Evolutionary conservation across 2,329 filamentous ascomycete species (phyloP).

Genomic region (Xylariaceae sp.): DNA sequence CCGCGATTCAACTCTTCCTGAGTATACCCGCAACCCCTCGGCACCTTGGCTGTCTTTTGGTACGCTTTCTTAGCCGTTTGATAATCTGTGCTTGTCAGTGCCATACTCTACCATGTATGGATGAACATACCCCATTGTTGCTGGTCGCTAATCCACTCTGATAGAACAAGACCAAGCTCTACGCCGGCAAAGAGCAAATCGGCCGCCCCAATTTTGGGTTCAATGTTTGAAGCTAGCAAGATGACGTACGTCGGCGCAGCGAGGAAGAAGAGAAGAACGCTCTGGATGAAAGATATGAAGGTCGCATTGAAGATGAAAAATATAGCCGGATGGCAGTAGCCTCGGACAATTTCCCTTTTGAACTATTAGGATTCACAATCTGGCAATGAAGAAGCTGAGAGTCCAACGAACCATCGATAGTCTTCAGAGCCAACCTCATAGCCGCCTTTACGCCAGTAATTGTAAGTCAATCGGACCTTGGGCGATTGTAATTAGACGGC

Average conservation of each 20-base stretch:
- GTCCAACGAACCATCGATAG: conserved; percentile 67
- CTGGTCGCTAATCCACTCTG: conserved; percentile 81
- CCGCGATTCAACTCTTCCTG: conserved; percentile 82
- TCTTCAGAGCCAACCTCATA: conserved; percentile 88
- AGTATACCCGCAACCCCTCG: conserved; percentile 56
- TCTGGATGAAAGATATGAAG: conserved; percentile 86
- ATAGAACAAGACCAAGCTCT: conserved; percentile 49
- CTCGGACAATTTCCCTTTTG: conserved; percentile 64
- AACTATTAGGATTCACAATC: conserved; percentile 21
- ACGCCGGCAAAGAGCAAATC: conserved; percentile 48
- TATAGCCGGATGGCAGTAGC: conserved; percentile 55
- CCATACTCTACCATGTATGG: not conserved
- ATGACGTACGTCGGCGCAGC: conserved; percentile 76
- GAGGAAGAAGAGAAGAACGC: conserved; percentile 73
- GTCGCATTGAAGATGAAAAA: conserved; percentile 83
- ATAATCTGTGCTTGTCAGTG: conserved; percentile 51
- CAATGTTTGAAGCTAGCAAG: conserved; percentile 65
- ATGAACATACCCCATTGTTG: conserved; percentile 74
- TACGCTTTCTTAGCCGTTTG: conserved; percentile 78
- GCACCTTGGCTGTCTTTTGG: conserved; percentile 65
- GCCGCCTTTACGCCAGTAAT: conserved; percentile 94
- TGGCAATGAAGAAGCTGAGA: not conserved
- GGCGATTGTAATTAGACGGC: conserved; percentile 21
- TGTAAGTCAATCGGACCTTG: conserved; percentile 79
- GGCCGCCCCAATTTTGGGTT: conserved; percentile 42